Evolutionary conservation across 768 basidiomycete species (phyloP).

Genomic region (Termitomyces sp.): DNA sequence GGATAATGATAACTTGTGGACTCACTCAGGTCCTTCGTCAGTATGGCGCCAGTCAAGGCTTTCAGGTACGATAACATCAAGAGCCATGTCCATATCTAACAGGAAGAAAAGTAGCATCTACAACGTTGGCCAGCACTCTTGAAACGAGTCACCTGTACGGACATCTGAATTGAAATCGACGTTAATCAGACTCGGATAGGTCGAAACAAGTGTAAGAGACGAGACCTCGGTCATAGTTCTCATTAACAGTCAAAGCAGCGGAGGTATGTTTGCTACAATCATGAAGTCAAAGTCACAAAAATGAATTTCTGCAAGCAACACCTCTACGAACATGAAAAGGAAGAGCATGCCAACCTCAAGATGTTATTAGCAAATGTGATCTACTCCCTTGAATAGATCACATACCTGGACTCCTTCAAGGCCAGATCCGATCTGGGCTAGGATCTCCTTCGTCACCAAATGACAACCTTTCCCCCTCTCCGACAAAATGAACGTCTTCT

Average conservation of each 20-base stretch:
- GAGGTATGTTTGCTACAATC: slow-evolving; percentile 56
- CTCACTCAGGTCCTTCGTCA: slow-evolving; percentile 88
- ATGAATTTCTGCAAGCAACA: not conserved
- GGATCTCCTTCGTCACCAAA: slow-evolving; percentile 75
- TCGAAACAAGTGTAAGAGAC: slow-evolving; percentile 34
- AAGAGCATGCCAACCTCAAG: slow-evolving; percentile 78
- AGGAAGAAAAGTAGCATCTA: not conserved
- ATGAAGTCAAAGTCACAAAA: not conserved
- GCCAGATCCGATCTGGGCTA: slow-evolving; percentile 60
- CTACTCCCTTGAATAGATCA: not conserved
- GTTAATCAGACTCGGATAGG: not conserved
- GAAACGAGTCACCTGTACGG: slow-evolving; percentile 21
- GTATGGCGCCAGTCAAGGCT: slow-evolving; percentile 76
- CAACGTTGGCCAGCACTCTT: not conserved
- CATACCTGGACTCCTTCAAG: slow-evolving; percentile 59
- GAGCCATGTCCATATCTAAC: slow-evolving; percentile 90
- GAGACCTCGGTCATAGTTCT: slow-evolving; percentile 79
- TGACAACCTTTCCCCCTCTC: slow-evolving; percentile 64
- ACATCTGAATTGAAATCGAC: slow-evolving; percentile 20
- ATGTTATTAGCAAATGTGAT: not conserved
- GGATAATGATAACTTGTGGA: not conserved
- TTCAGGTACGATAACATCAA: slow-evolving; percentile 87
- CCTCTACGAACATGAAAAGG: slow-evolving; percentile 68
- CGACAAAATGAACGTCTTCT: slow-evolving; percentile 70
- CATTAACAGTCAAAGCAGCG: slow-evolving; percentile 78